These are phyloP conservation scores for Hanseniaspora vineae DNA, from an alignment of 805 yeast species.

Conservation along the genomic window DNA sequence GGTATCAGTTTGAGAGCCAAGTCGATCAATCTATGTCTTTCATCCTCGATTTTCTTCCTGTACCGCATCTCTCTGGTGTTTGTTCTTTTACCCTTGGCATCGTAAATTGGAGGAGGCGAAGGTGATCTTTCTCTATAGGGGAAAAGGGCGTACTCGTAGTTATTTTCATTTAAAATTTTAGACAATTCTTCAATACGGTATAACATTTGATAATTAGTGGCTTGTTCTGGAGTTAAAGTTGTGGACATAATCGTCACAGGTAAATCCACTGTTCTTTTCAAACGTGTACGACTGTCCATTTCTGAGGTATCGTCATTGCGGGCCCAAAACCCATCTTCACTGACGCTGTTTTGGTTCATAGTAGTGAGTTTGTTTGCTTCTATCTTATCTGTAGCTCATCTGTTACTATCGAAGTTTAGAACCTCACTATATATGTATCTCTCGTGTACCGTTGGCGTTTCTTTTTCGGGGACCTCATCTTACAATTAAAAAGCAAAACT, in stretches of 20 bases:
- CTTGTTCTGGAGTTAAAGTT: slow-evolving; percentile 59
- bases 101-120: slow-evolving; percentile 90
- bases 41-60: slow-evolving; percentile 52
- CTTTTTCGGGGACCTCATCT: too few species aligned
- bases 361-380: background rate
- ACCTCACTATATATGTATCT: background rate
- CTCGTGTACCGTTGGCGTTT: too few species aligned
- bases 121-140: slow-evolving; percentile 48
- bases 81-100: slow-evolving; percentile 64
- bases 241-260: slow-evolving; percentile 32
- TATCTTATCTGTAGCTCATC: background rate
- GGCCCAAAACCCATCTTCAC: slow-evolving; percentile 6
- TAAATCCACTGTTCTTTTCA: slow-evolving; percentile 10
- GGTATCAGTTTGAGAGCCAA: slow-evolving; percentile 62
- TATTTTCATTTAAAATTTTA: slow-evolving; percentile 38
- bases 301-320: background rate
- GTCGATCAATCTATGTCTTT: slow-evolving; percentile 69
- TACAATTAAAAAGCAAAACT: too few species aligned
- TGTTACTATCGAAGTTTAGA: background rate
- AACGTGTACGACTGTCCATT: slow-evolving; percentile 5
- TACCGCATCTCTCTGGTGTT: slow-evolving; percentile 72
- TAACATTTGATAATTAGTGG: slow-evolving; percentile 55
- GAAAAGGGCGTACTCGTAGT: slow-evolving; percentile 30
- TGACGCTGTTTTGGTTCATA: background rate
- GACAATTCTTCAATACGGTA: slow-evolving; percentile 75